A percentile compares a stretch with the other conserved stretches of the same genome.
Conservation (phyloP, 2,329 filamentous ascomycete species). For the Penicillium sp. region DNA sequence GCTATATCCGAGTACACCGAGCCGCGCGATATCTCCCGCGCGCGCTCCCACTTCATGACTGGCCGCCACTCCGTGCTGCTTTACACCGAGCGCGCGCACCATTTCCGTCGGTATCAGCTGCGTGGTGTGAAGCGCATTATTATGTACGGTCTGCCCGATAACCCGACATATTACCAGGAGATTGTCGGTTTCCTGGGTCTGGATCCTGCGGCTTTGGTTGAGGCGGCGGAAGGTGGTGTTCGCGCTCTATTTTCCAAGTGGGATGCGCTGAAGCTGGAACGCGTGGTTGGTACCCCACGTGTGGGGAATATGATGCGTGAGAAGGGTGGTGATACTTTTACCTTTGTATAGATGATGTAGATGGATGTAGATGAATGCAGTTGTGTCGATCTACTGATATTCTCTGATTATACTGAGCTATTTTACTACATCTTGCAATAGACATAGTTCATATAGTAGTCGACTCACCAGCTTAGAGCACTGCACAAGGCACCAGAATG, state of each 20-base stretch:
- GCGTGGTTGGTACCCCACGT: slow-evolving; percentile 75
- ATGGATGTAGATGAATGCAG: not conserved
- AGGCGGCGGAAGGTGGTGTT: slow-evolving; percentile 53
- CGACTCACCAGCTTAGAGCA: not conserved
- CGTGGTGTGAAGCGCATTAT: slow-evolving; percentile 78
- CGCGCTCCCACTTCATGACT: slow-evolving; percentile 78
- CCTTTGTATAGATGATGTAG: slow-evolving; percentile 64
- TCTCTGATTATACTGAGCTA: too few relatives aligned
- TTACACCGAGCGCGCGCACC: slow-evolving; percentile 94
- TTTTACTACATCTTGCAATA: too few relatives aligned
- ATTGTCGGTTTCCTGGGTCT: slow-evolving; percentile 41
- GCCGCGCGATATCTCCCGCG: slow-evolving; percentile 71
- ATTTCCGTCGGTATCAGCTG: slow-evolving; percentile 84
- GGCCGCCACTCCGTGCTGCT: slow-evolving; percentile 78
- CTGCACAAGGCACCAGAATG: not conserved
- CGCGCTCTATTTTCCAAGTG: slow-evolving; percentile 74
- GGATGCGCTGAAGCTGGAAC: slow-evolving; percentile 82
- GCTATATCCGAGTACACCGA: slow-evolving; percentile 85
- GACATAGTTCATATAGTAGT: not conserved
- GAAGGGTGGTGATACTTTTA: slow-evolving; percentile 80
- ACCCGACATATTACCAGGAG: slow-evolving; percentile 55
- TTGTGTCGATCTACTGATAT: not conserved
- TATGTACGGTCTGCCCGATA: slow-evolving; percentile 87
- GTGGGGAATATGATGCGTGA: slow-evolving; percentile 80
- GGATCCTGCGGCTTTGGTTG: slow-evolving; percentile 49